Base-by-base conservation (phyloP, 352 stramenopile species). In the Pythium rishiriense region DNA sequence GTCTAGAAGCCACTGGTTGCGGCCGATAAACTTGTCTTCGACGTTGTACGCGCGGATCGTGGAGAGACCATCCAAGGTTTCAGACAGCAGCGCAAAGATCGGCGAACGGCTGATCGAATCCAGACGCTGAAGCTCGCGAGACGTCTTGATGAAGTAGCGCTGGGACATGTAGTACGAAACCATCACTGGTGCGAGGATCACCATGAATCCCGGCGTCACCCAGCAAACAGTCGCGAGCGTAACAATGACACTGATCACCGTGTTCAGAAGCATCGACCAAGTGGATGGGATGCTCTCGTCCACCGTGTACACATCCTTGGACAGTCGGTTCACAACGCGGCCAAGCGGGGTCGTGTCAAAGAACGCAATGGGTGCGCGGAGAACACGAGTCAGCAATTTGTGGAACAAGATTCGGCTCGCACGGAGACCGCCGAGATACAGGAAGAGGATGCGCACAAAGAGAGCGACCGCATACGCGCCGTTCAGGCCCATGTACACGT, bases 71-170 rank as follows among this genome's bases (percentile, higher is more conserved):
- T 94, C 88, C 7, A 99, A 73, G 31, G 86, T 98, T 76, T 99
- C 96, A 0, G 88, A 90, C 22, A 99, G 73, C 64, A 98, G 72
- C 11, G 90, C 86, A 73, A 98, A 99, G 22, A 99, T 91, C 19
- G 97, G 97, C 39, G 91, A 91, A 35, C 83, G 81, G 51, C 74
- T 89, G 63, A 99, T 87, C 10, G 91, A 97, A 68, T 99, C 97
- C 26, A 99, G 81, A 41, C 97, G 87, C 78, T 99, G 97, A 7
- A 99, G 74, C 64, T 99, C 97, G 19, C 86, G 79, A 60, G 88
- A 87, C 2, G 80, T 94, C 58, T 84, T 87, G 66, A 98, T 93
- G 68, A 98, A 98, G 69, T 98, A 99, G 17, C 94, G 94, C 77
- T 89, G 82, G 5, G 82, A 88, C 42, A 77, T 66, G 60, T 87